phyloP scores from a whole-genome alignment of 2,329 filamentous ascomycete genomes.

The Talaromyces marneffei region DNA sequence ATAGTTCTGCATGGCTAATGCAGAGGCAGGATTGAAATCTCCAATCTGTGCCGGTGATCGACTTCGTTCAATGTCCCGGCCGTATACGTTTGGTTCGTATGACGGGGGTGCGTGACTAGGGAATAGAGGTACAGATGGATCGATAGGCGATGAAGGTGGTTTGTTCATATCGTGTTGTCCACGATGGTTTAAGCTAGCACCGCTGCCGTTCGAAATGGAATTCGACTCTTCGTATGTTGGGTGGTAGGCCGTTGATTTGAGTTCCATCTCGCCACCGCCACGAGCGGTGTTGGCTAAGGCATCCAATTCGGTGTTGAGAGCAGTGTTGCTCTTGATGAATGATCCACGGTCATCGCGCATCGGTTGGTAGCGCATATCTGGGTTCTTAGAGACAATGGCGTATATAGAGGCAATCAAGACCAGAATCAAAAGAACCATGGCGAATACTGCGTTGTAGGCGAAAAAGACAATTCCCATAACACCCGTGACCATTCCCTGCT shows the following conservation, averaged over 20 bases:
- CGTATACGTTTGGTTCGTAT: slow-evolving; percentile 21
- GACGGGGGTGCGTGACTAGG: slow-evolving; percentile 40
- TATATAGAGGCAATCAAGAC: slow-evolving; percentile 71
- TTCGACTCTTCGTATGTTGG: slow-evolving; percentile 64
- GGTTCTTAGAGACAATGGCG: slow-evolving; percentile 84
- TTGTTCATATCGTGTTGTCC: slow-evolving; percentile 33
- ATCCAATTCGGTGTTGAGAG: slow-evolving; percentile 81
- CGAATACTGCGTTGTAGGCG: slow-evolving; percentile 77
- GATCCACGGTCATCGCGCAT: slow-evolving; percentile 95
- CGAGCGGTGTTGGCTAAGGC: slow-evolving; percentile 83
- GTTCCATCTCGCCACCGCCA: slow-evolving; percentile 65
- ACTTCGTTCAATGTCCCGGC: slow-evolving; percentile 3
- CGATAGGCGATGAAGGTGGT: slow-evolving; percentile 42
- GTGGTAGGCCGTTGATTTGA: slow-evolving; percentile 46
- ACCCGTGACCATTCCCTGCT: slow-evolving; percentile 68
- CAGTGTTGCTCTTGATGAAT: slow-evolving; percentile 93
- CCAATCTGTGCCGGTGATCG: slow-evolving; percentile 11
- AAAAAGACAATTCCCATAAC: slow-evolving; percentile 87
- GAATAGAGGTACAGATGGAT: slow-evolving; percentile 43
- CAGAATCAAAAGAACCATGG: slow-evolving; percentile 74
- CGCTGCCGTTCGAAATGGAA: slow-evolving; percentile 53
- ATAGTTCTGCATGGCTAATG: slow-evolving; percentile 28
- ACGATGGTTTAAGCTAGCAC: slow-evolving; percentile 46
- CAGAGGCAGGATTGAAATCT: slow-evolving; percentile 27
- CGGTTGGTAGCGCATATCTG: slow-evolving; percentile 88